Evolutionary conservation across 2,329 filamentous ascomycete species (phyloP).

Genomic region (Thelonectria discophora): DNA sequence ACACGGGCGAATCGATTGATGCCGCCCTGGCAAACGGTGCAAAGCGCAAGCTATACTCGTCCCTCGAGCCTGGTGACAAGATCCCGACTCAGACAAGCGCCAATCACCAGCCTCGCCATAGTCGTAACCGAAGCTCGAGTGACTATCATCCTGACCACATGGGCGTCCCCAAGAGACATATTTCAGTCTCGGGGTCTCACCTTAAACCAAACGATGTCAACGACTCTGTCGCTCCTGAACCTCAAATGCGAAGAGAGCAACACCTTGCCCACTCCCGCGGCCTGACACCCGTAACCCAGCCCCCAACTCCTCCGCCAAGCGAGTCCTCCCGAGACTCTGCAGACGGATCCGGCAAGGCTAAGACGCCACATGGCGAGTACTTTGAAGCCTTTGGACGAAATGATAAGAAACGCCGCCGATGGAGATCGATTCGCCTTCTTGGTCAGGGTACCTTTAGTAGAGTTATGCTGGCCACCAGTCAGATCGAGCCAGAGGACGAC

Average conservation of each 20-base stretch:
- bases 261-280: constrained; percentile 83
- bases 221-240: constrained; percentile 48
- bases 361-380: constrained; percentile 62
- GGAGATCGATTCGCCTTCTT: constrained; percentile 81
- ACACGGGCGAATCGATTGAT: constrained; percentile 62
- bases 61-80: constrained; percentile 44
- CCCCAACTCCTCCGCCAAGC: constrained; percentile 84
- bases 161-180: constrained; percentile 74
- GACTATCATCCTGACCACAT: constrained; percentile 83
- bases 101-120: constrained; percentile 54
- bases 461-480: constrained; percentile 88
- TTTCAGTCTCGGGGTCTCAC: constrained; percentile 75
- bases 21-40: constrained; percentile 60
- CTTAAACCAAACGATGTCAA: constrained; percentile 47
- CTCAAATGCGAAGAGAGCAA: constrained; percentile 74
- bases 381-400: constrained; percentile 75
- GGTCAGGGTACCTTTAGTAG: constrained; percentile 96
- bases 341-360: constrained; percentile 53
- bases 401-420: constrained; percentile 76
- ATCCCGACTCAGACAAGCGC: constrained; percentile 50
- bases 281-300: constrained; percentile 68
- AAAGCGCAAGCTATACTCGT: constrained; percentile 65
- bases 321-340: constrained; percentile 66
- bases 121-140: constrained; percentile 84
- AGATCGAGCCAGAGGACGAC: constrained; percentile 64